Conservation (phyloP, 345 rosid species). For the Populus davidiana region DNA sequence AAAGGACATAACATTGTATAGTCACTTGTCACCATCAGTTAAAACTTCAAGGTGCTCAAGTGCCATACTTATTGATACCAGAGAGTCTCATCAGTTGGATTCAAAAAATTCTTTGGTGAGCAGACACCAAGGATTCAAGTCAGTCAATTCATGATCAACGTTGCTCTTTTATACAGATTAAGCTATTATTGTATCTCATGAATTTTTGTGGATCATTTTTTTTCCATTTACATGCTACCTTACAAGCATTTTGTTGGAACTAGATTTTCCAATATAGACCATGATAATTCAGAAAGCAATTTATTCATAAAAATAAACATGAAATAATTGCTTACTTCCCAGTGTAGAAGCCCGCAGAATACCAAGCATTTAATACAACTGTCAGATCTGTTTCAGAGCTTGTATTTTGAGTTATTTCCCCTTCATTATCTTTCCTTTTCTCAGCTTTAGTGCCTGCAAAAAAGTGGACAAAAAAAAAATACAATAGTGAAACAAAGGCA, state of each 20-base stretch:
- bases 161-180: neutral
- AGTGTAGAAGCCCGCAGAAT: slow-evolving; percentile 57
- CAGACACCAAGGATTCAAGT: too few species aligned
- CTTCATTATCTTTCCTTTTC: slow-evolving; percentile 25
- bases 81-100: too few species aligned
- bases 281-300: too few species aligned
- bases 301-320: neutral
- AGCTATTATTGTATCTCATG: neutral
- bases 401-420: slow-evolving; percentile 21
- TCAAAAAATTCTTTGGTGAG: too few species aligned
- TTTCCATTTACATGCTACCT: neutral
- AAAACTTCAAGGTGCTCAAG: neutral
- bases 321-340: slow-evolving; percentile 47
- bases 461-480: neutral
- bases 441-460: neutral
- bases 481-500: neutral
- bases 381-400: slow-evolving; percentile 45
- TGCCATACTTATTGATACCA: too few species aligned
- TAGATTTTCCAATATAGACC: neutral
- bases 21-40: neutral
- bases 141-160: too few species aligned
- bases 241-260: neutral
- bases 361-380: slow-evolving; percentile 61
- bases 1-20: neutral
- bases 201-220: neutral